These are phyloP conservation scores for Penicillium hesseltinei DNA, from an alignment of 2,329 filamentous ascomycete species.

Conservation along the genomic window DNA sequence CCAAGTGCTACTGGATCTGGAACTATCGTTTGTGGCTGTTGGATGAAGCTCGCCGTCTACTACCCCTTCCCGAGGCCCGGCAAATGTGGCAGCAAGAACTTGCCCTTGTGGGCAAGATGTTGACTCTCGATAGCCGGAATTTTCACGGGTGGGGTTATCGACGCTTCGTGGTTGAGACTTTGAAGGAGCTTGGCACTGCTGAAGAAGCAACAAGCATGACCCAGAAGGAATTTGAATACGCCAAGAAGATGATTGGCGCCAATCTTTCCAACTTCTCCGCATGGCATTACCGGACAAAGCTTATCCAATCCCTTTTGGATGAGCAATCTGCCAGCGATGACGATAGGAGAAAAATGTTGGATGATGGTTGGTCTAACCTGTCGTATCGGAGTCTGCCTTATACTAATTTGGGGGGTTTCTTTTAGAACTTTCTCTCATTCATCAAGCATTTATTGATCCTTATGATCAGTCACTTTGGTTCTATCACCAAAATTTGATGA, in stretches of 20 bases:
- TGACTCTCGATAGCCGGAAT: constrained; percentile 80
- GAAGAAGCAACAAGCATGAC: constrained; percentile 58
- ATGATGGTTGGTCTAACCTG: constrained; percentile 54
- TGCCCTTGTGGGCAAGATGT: constrained; percentile 80
- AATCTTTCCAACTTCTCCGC: constrained; percentile 95
- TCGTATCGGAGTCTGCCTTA: not conserved
- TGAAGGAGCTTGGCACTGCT: constrained; percentile 59
- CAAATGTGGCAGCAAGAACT: constrained; percentile 83
- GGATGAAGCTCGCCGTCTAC: constrained; percentile 63
- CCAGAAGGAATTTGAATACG: constrained; percentile 83
- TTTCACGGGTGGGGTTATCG: constrained; percentile 97
- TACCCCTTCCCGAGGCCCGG: constrained; percentile 58
- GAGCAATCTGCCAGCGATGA: constrained; percentile 65
- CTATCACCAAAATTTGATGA: constrained; percentile 86
- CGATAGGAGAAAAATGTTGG: constrained; percentile 67
- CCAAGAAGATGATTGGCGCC: constrained; percentile 78
- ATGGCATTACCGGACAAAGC: constrained; percentile 85
- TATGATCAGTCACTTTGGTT: constrained; percentile 97
- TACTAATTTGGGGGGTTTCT: not conserved
- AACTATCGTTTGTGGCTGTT: constrained; percentile 89
- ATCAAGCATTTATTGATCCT: constrained; percentile 79
- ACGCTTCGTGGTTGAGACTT: constrained; percentile 69
- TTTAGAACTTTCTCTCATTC: constrained; percentile 70
- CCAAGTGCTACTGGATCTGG: constrained; percentile 99
- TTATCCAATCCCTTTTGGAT: constrained; percentile 72